Conservation (phyloP, 352 stramenopile species). For the Saprolegnia parasitica region DNA sequence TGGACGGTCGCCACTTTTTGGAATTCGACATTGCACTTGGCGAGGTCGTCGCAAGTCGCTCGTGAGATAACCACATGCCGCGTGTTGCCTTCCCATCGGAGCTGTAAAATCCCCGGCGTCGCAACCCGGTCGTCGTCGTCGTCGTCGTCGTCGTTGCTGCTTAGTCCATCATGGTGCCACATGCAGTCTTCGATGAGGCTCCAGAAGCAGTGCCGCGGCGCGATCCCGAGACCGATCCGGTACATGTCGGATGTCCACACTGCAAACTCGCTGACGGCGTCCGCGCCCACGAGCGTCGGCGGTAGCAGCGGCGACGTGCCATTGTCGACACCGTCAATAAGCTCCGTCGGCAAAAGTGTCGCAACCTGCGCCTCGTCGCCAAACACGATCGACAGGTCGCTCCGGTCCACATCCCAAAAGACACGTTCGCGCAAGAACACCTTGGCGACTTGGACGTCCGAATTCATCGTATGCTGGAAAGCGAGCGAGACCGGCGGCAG, state of each 20-base stretch:
- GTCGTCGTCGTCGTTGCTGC: too few relatives aligned
- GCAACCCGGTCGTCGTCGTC: neutral
- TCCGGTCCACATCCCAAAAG: neutral
- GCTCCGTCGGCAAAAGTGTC: neutral
- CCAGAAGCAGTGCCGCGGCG: neutral
- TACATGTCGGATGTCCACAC: neutral
- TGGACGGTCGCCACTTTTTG: neutral
- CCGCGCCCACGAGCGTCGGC: neutral
- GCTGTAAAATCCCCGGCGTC: neutral
- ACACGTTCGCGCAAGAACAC: neutral
- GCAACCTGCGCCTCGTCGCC: neutral
- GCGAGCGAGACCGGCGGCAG: neutral
- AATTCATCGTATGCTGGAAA: neutral
- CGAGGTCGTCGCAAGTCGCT: neutral
- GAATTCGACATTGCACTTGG: neutral
- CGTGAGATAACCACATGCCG: neutral
- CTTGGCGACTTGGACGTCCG: neutral
- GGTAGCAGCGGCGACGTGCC: neutral
- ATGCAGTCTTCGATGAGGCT: constrained; percentile 1
- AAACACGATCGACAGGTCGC: neutral
- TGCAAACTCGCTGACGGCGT: neutral
- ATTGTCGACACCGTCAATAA: neutral
- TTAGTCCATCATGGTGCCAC: neutral
- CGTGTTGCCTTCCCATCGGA: neutral
- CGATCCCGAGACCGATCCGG: neutral